A percentile compares a stretch with the other conserved stretches of the same genome.
phyloP scores from a whole-genome alignment of 306 rosid species.

The Corylus heterophylla region DNA sequence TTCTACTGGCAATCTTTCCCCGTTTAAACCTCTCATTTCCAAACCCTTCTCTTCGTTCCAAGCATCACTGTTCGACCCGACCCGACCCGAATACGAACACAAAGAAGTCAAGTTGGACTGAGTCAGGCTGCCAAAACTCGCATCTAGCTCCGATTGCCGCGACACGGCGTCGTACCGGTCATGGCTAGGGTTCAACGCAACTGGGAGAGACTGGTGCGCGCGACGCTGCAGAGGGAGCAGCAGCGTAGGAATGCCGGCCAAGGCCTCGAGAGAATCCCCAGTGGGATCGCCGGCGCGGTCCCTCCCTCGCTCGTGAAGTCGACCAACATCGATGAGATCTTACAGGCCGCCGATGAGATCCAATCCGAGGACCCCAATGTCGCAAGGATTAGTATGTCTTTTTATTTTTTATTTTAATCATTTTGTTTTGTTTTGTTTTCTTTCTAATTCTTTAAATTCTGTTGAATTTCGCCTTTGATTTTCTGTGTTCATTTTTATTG shows the following conservation, averaged over 20 bases:
- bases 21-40: constrained; percentile 8
- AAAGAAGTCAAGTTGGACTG: background rate
- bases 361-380: constrained; percentile 73
- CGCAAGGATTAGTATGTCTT: constrained; percentile 72
- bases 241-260: constrained; percentile 58
- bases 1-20: background rate
- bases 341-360: constrained; percentile 91
- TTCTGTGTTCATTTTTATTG: constrained; percentile 1
- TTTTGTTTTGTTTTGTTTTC: no score
- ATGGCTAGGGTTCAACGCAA: constrained; percentile 76
- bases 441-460: background rate
- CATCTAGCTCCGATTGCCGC: constrained; percentile 1
- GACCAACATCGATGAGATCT: constrained; percentile 74
- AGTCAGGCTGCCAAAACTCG: constrained; percentile 9
- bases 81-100: constrained; percentile 8
- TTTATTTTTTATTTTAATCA: background rate
- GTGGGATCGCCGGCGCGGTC: constrained; percentile 81
- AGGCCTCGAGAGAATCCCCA: constrained; percentile 57
- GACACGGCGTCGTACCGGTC: constrained; percentile 36
- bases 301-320: constrained; percentile 72
- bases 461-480: background rate
- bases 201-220: constrained; percentile 87
- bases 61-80: constrained; percentile 11
- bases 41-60: constrained; percentile 13
- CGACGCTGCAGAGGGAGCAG: constrained; percentile 70